Evolutionary conservation across 805 yeast species (phyloP).

Genomic region (Candida parachauliodes): DNA sequence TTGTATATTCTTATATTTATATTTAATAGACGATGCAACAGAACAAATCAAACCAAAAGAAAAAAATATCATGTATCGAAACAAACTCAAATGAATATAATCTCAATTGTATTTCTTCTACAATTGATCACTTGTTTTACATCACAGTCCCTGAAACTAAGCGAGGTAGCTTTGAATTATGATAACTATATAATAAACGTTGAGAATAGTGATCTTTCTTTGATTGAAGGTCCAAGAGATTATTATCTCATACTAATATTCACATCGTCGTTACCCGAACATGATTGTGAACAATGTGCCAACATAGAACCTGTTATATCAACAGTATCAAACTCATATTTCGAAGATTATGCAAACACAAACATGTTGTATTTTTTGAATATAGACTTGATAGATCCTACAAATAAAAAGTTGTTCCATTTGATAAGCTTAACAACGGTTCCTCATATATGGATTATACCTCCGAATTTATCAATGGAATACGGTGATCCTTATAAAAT

Average conservation of each 20-base stretch:
- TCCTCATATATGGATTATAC: conserved; percentile 68
- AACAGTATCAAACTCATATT: conserved; percentile 42
- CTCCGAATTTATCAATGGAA: conserved; percentile 37
- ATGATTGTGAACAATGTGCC: conserved; percentile 47
- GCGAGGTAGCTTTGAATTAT: conserved; percentile 9
- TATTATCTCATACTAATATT: conserved; percentile 50
- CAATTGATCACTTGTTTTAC: conserved; percentile 2
- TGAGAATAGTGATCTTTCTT: conserved; percentile 34
- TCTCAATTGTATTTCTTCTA: background rate
- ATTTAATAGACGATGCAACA: conserved; percentile 1
- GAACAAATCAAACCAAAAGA: too few relatives aligned
- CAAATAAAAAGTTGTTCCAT: conserved; percentile 40
- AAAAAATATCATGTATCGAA: background rate
- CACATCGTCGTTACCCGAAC: conserved; percentile 44
- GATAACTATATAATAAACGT: conserved; percentile 41
- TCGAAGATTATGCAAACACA: conserved; percentile 39
- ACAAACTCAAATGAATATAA: background rate
- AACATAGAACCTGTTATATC: conserved; percentile 39
- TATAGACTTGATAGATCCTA: conserved; percentile 44
- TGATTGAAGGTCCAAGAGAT: conserved; percentile 48
- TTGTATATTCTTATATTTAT: background rate
- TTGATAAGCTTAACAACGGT: conserved; percentile 45
- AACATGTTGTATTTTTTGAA: conserved; percentile 43
- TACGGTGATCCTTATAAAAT: conserved; percentile 16
- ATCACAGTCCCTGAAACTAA: conserved; percentile 3